Evolutionary conservation across 1,139 yeast genomes (phyloP).

Genomic region (Williopsis jadinii): DNA sequence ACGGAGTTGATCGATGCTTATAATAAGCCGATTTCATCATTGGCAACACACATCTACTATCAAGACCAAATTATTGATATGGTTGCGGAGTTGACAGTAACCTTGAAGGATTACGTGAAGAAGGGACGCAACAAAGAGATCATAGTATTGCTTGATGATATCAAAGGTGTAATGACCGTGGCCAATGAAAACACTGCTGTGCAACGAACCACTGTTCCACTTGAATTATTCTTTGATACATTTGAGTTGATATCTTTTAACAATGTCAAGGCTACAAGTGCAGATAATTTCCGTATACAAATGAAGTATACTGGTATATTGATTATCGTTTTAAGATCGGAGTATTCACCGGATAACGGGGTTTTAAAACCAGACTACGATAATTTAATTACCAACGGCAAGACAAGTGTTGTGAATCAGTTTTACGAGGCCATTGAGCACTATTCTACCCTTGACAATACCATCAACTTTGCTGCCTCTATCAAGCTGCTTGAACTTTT

Average conservation of each 20-base stretch:
- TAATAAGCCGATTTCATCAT: constrained; percentile 45
- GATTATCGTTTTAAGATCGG: constrained; percentile 13
- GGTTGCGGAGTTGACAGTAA: constrained; percentile 44
- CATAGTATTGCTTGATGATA: constrained; percentile 13
- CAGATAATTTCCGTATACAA: constrained; percentile 10
- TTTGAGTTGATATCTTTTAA: constrained; percentile 11
- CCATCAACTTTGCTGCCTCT: constrained; percentile 23
- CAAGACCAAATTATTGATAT: constrained; percentile 78
- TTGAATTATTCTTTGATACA: constrained; percentile 19
- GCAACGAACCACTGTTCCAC: constrained; percentile 19
- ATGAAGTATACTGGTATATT: constrained; percentile 15
- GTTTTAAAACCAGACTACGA: constrained; percentile 23
- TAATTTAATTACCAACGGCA: constrained; percentile 22
- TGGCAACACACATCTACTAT: constrained; percentile 69
- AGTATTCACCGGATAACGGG: constrained; percentile 18
- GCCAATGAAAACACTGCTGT: constrained; percentile 14
- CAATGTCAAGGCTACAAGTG: constrained; percentile 1
- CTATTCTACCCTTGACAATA: constrained; percentile 7
- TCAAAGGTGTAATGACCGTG: constrained; percentile 10
- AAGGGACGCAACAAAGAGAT: constrained; percentile 2
- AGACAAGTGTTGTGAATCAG: constrained; percentile 17
- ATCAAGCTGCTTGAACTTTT: constrained; percentile 28
- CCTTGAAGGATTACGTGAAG: constrained; percentile 17
- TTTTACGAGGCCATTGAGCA: constrained; percentile 23
- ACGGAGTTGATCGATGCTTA: constrained; percentile 23